Base-by-base conservation (phyloP, 2,329 filamentous ascomycete genomes). In the Fusarium continuum region DNA sequence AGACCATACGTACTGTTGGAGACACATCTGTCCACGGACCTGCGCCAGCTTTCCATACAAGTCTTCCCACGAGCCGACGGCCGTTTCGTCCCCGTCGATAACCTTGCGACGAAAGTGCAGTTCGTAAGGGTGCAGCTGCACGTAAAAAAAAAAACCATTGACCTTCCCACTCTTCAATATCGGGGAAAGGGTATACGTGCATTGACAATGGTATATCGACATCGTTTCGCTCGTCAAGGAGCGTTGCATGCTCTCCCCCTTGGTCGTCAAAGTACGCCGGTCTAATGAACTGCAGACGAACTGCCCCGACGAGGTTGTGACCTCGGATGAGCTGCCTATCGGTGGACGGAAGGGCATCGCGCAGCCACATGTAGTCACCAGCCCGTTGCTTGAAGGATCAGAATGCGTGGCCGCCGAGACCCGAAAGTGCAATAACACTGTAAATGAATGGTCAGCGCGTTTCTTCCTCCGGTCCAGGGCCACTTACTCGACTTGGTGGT, bases 241-340 rank as follows among this genome's bases (percentile, higher is more conserved):
- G 11, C 23, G 35, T 35, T 43, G 25, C 47, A 29, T 43, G 38
- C 38, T 51, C 38, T 22, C 47, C 47, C 22, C 25, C 47, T 35
- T n/a, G 14, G n/a, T 36, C 38, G 35, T 51, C 47, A 51, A 51
- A 51, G 47, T 23, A 51, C 38, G 17, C 22, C 28, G 46, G 16
- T 28, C 19, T 49, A 28, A 49, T 25, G 16, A 49, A 49, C 16
- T 49, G 46, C 35, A 49, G 34, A n/a, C 25, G 35, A 20, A 40
- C 34, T 25, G 46, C 35, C 10, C 46, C 46, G 28, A 49, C 22
- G 9, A 47, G 23, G 16, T 47, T 47, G 25, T 47, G 44, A n/a
- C 44, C 32, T 47, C 44, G 22, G 47, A 51, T 51, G 38, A 41
- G 38, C 47, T 43, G 47, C 47, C 47, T 17, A n/a, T 51, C 47